A percentile compares a stretch with the other conserved stretches of the same genome.
phyloP scores from a whole-genome alignment of 106 monocot species.

The Cymbidium sinense region DNA sequence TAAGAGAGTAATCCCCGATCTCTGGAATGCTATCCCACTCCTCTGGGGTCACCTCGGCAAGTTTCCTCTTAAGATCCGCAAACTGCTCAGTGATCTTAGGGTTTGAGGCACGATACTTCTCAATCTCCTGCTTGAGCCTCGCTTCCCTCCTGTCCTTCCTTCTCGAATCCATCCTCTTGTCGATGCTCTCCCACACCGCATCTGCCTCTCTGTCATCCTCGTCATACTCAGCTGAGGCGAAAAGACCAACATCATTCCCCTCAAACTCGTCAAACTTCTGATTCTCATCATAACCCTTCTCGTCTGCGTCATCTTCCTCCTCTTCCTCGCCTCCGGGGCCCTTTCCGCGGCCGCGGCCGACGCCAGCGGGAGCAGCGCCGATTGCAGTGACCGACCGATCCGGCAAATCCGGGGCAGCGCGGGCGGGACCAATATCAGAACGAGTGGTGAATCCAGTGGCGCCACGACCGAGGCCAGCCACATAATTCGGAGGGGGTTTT shows the following conservation, averaged over 20 bases:
- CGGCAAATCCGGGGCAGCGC: constrained; percentile 40
- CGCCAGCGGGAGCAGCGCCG: constrained; percentile 16
- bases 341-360: constrained; percentile 40
- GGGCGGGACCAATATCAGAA: constrained; percentile 70
- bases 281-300: constrained; percentile 97
- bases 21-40: constrained; percentile 98
- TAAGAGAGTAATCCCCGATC: constrained; percentile 80
- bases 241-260: constrained; percentile 91
- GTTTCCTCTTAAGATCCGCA: constrained; percentile 88
- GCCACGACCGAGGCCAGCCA: constrained; percentile 95
- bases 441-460: constrained; percentile 96
- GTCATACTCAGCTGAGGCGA: constrained; percentile 95
- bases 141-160: constrained; percentile 93
- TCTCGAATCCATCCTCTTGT: constrained; percentile 80
- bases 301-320: constrained; percentile 73
- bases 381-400: constrained; percentile 23
- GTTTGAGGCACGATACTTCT: constrained; percentile 94
- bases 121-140: constrained; percentile 89
- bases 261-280: constrained; percentile 99
- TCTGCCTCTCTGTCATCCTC: constrained; percentile 98
- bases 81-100: constrained; percentile 99
- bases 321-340: constrained; percentile 39
- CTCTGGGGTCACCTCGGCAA: constrained; percentile 56
- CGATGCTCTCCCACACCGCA: constrained; percentile 93
- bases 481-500: constrained; percentile 94